Evolutionary conservation across 2,329 filamentous ascomycete genomes (phyloP).

Genomic region (Orbilia oligospora): DNA sequence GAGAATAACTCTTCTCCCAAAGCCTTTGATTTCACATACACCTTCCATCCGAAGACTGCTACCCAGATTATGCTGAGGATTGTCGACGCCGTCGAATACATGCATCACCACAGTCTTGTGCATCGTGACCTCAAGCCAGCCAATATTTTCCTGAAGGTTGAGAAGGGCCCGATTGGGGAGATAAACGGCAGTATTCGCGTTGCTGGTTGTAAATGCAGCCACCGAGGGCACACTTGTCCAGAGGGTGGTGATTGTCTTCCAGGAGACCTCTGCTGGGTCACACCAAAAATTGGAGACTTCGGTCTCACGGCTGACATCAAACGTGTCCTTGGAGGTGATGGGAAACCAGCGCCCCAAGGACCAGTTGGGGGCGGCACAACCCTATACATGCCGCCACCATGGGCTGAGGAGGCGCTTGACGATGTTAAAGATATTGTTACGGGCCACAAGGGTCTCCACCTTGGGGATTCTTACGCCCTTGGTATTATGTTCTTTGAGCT

Average conservation of each 20-base stretch:
- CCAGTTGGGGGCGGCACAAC: conserved; percentile 67
- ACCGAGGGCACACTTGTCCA: conserved; percentile 59
- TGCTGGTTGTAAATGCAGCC: conserved; percentile 69
- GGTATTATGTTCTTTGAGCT: conserved; percentile 77
- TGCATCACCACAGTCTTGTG: conserved; percentile 74
- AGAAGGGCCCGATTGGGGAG: conserved; percentile 65
- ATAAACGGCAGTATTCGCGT: conserved; percentile 69
- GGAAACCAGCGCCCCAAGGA: conserved; percentile 72
- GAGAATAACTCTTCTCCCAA: conserved; percentile 58
- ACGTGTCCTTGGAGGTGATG: conserved; percentile 64
- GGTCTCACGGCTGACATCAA: conserved; percentile 75
- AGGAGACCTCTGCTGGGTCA: conserved; percentile 65
- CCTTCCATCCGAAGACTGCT: conserved; percentile 75
- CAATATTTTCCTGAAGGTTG: conserved; percentile 76
- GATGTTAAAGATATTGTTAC: background rate
- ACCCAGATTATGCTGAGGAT: conserved; percentile 74
- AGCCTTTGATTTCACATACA: conserved; percentile 69
- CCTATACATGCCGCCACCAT: conserved; percentile 50
- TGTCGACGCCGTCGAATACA: conserved; percentile 76
- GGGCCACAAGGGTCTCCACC: conserved; percentile 58
- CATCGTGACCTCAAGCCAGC: conserved; percentile 79
- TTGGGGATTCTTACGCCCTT: conserved; percentile 75
- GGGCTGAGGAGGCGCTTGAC: conserved; percentile 20
- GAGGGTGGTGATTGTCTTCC: conserved; percentile 66
- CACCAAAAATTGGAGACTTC: conserved; percentile 78